Conservation (phyloP, 1,284 basidiomycete genomes). For the Chalciporus sp. region DNA sequence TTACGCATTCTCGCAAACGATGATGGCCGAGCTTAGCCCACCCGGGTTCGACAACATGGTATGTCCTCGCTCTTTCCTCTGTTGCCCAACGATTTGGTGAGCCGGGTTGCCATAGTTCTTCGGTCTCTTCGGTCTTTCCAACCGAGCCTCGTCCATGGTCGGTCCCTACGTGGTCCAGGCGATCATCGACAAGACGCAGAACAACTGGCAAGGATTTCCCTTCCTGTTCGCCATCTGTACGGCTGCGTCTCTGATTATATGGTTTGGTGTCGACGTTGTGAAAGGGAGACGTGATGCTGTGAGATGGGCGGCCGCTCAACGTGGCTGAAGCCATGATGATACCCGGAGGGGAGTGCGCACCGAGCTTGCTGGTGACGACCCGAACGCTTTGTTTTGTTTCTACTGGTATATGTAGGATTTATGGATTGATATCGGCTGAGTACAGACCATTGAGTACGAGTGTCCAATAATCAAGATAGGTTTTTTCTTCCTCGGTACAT, state of each 20-base stretch:
- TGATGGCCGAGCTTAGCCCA: constrained; percentile 85
- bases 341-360: not conserved
- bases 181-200: constrained; percentile 70
- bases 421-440: not conserved
- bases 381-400: not conserved
- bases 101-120: constrained; percentile 55
- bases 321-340: constrained; percentile 4
- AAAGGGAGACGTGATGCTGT: constrained; percentile 54
- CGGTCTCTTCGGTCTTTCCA: constrained; percentile 81
- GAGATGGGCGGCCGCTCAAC: constrained; percentile 52
- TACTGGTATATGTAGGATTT: not conserved
- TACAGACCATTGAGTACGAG: too few species aligned
- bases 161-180: constrained; percentile 80
- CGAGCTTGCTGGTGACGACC: not conserved
- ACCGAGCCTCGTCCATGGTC: constrained; percentile 80
- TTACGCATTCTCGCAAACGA: constrained; percentile 83
- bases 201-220: constrained; percentile 80
- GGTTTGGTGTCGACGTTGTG: constrained; percentile 19
- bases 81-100: not conserved
- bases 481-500: too few species aligned
- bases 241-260: constrained; percentile 51
- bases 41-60: constrained; percentile 85
- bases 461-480: too few species aligned
- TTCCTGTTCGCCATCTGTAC: constrained; percentile 78
- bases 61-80: constrained; percentile 1